Conservation (phyloP, 257 asterid genomes). For the Ballota nigra region DNA sequence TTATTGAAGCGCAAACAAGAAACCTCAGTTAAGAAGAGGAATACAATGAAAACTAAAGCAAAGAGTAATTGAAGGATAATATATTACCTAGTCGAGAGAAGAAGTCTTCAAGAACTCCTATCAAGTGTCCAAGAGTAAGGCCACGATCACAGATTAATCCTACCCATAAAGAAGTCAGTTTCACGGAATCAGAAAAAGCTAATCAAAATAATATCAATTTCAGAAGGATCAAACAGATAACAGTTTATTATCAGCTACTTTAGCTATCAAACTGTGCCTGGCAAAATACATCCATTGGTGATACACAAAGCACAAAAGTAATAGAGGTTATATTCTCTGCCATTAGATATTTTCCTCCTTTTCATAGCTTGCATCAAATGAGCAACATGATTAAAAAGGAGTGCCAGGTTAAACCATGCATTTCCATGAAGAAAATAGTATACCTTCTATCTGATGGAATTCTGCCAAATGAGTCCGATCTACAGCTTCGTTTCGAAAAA, state of each 20-base stretch:
- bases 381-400: background rate
- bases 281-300: background rate
- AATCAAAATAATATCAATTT: background rate
- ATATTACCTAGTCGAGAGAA: constrained; percentile 82
- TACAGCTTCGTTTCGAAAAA: constrained; percentile 96
- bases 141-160: constrained; percentile 94
- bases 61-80: background rate
- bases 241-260: background rate
- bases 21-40: background rate
- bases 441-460: constrained; percentile 99
- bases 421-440: constrained; percentile 1
- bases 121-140: constrained; percentile 89
- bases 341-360: background rate
- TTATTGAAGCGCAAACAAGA: background rate
- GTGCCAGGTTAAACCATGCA: background rate
- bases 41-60: background rate
- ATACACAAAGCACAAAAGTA: background rate
- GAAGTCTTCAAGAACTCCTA: constrained; percentile 88
- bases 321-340: background rate
- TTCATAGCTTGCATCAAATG: background rate
- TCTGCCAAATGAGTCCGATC: constrained; percentile 99
- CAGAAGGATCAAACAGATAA: background rate
- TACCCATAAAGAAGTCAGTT: constrained; percentile 29
- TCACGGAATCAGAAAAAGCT: constrained; percentile 3
- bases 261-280: background rate